Conservation (phyloP, 2,329 filamentous ascomycete species). For the Zymoseptoria passerinii region DNA sequence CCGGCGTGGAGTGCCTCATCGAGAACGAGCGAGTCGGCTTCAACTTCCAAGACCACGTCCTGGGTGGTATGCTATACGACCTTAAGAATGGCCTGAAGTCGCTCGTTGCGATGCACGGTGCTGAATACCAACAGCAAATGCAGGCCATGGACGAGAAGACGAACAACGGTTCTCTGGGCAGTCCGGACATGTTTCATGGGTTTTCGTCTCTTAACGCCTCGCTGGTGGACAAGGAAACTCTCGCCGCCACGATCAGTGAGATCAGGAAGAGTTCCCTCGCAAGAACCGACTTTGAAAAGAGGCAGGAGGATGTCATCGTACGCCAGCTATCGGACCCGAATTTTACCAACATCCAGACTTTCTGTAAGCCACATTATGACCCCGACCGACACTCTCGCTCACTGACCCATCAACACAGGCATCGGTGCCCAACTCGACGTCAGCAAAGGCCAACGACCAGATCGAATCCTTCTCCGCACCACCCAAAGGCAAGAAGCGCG, state of each 20-base stretch:
- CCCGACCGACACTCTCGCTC: background rate
- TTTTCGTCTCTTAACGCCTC: constrained; percentile 29
- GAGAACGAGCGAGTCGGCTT: constrained; percentile 44
- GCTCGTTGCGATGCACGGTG: constrained; percentile 29
- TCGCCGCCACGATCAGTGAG: constrained; percentile 25
- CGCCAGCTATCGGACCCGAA: constrained; percentile 26
- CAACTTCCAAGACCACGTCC: constrained; percentile 38
- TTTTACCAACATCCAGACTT: constrained; percentile 32
- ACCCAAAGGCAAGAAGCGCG: constrained; percentile 26
- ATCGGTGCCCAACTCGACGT: constrained; percentile 28
- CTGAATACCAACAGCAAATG: constrained; percentile 29
- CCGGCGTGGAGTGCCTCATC: constrained; percentile 40
- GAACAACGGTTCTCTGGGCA: constrained; percentile 28
- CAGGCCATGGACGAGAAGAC: constrained; percentile 29
- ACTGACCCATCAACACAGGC: constrained; percentile 1
- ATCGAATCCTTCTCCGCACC: constrained; percentile 27
- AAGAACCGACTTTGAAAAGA: constrained; percentile 30
- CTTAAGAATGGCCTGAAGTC: constrained; percentile 25
- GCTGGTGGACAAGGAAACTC: constrained; percentile 23
- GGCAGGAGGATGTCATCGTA: constrained; percentile 28
- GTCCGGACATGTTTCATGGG: constrained; percentile 31
- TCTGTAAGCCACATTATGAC: constrained; percentile 17
- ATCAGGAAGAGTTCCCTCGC: constrained; percentile 28
- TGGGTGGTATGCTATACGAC: constrained; percentile 25
- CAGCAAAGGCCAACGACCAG: constrained; percentile 22